Evolutionary conservation across 225 moss, liverwort and hornwort genomes (phyloP).

Genomic region (Marchantia paleacea): DNA sequence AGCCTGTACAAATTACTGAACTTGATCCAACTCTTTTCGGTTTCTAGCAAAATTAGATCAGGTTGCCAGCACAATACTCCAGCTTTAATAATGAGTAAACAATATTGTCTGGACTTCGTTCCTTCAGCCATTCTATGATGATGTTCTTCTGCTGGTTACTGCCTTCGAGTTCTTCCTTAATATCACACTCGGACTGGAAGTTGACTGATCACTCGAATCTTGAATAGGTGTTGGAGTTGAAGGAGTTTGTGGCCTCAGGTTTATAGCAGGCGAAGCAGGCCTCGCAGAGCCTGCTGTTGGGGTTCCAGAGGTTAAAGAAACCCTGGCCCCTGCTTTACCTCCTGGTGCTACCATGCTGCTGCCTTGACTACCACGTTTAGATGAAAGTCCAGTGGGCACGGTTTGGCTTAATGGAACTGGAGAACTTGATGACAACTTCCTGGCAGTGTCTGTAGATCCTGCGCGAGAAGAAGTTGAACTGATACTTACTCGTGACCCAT

Average conservation of each 20-base stretch:
- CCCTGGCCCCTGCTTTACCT: not conserved
- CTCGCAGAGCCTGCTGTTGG: slow-evolving; percentile 19
- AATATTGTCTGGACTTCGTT: not conserved
- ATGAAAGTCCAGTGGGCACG: not conserved
- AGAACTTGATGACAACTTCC: slow-evolving; percentile 8
- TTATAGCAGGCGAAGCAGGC: slow-evolving; percentile 35
- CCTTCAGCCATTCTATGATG: slow-evolving; percentile 4
- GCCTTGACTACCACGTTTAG: slow-evolving; percentile 9
- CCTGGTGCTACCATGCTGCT: not conserved
- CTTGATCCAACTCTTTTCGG: no score
- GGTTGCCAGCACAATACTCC: no score
- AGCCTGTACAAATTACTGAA: no score
- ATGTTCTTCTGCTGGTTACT: slow-evolving; percentile 2
- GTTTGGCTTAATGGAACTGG: not conserved
- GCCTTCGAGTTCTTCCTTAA: slow-evolving; percentile 7
- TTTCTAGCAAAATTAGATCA: no score
- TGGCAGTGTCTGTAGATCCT: slow-evolving; percentile 24
- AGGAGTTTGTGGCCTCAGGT: slow-evolving; percentile 45
- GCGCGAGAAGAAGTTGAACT: slow-evolving; percentile 28
- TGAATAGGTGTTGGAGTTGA: slow-evolving; percentile 27
- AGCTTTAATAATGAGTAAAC: no score
- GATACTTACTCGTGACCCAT: slow-evolving; percentile 31
- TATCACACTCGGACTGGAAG: not conserved
- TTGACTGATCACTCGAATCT: slow-evolving; percentile 31
- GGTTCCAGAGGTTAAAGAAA: not conserved